These are phyloP conservation scores for Xylaria sp. DNA, from an alignment of 2,329 filamentous ascomycete genomes.

Conservation along the genomic window DNA sequence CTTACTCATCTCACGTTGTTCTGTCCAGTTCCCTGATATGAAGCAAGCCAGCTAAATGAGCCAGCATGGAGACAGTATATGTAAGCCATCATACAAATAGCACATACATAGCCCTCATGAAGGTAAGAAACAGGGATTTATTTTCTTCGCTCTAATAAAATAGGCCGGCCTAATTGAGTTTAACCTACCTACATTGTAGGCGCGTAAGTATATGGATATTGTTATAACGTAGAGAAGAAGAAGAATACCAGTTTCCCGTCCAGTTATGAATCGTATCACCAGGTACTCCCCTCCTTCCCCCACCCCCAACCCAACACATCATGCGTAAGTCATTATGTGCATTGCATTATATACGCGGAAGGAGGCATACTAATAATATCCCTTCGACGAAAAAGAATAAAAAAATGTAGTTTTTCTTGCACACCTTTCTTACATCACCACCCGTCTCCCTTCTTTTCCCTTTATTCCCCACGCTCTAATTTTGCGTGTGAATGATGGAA, in stretches of 20 bases:
- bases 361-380: background rate
- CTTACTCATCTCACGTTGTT: background rate
- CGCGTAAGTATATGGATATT: constrained; percentile 13
- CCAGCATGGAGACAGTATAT: background rate
- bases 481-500: background rate
- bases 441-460: background rate
- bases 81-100: constrained; percentile 4
- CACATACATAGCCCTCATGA: background rate
- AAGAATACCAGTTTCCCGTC: constrained; percentile 13
- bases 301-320: background rate
- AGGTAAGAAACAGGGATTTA: background rate
- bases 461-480: background rate
- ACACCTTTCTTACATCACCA: background rate
- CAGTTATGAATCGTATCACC: background rate
- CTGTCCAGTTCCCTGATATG: background rate
- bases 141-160: constrained; percentile 29
- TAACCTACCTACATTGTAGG: constrained; percentile 9
- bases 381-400: background rate
- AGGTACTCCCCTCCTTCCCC: background rate
- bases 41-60: constrained; percentile 1
- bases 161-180: constrained; percentile 10
- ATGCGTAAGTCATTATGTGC: constrained; percentile 1
- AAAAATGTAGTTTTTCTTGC: background rate
- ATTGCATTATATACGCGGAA: constrained; percentile 29
- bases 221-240: constrained; percentile 3